Evolutionary conservation across 202 grass and related monocot genomes (phyloP), one percentile per base, ranked within the genome.

Genomic region (Eragrostis tef): DNA sequence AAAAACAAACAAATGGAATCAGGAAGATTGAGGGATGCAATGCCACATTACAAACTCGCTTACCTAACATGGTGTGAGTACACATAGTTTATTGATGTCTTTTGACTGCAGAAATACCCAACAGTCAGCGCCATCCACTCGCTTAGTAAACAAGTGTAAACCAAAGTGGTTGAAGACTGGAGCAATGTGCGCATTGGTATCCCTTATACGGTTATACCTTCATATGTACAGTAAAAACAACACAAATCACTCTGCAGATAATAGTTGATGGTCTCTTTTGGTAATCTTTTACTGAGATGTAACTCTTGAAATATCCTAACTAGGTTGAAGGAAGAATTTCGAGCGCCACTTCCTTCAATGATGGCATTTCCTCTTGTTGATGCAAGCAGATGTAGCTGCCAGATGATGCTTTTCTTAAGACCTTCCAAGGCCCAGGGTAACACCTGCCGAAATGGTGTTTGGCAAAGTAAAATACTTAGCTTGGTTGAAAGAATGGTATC

Each of bases 351-450:
- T 98, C 92, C 87, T 98, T 95, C 52, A 93, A 63, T 13, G 88
- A 93, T 19, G 95, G 92, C 95, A 98, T 98, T 63, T 95, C 85
- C 80, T 93, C 85, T 57, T 98, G 87, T 72, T 90, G 73, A 71
- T 98, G 95, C 84, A 98, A 81, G 76, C 90, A 87, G 58, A 91
- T 64, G 63, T 93, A 98, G 60, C 49, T 91, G 74, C 86, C 80
- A 53, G 87, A 91, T 39, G 79, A 60, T 47, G 78, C 41, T 70
- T 88, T 95, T 84, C 95, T 93, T 64, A 95, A 60, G 46, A 98
- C 90, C 87, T 89, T 89, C 95, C 92, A 94, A 71, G 95, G 95
- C 45, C 87, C 88, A 72, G 95, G 95, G 68, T 98, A 98, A 81
- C 86, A 98, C 90, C 95, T 98, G 75, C 45, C 74, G 65, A 50